Percentiles rank a stretch among this genome's conserved stretches.
Conservation (phyloP, 208 protist species). For the Leishmania arabica region DNA sequence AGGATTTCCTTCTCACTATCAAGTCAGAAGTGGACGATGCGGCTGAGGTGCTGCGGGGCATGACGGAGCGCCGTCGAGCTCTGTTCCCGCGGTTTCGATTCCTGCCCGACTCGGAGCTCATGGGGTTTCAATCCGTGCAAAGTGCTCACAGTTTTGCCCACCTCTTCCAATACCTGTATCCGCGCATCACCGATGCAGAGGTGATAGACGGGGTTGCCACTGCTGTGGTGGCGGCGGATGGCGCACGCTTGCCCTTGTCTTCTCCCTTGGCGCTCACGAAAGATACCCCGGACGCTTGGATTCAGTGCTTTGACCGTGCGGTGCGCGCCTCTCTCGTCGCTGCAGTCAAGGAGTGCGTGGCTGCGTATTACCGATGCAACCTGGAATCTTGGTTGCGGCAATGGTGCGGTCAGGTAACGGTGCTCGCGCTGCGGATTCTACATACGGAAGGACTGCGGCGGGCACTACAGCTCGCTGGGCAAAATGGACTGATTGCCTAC, state of each 20-base stretch:
- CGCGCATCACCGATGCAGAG: constrained; percentile 43
- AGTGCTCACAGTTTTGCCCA: constrained; percentile 37
- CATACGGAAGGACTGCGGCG: constrained; percentile 71
- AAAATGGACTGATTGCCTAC: constrained; percentile 54
- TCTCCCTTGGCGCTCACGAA: constrained; percentile 44
- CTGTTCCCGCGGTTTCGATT: constrained; percentile 95
- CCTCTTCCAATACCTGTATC: constrained; percentile 75
- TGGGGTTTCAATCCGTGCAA: constrained; percentile 75
- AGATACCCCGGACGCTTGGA: constrained; percentile 63
- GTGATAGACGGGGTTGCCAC: constrained; percentile 42
- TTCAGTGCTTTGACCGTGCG: constrained; percentile 59
- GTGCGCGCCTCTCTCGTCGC: constrained; percentile 58
- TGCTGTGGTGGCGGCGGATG: constrained; percentile 57
- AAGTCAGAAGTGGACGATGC: constrained; percentile 92
- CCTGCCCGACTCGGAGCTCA: constrained; percentile 81
- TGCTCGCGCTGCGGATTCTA: constrained; percentile 69
- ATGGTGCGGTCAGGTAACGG: constrained; percentile 71
- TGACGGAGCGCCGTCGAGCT: constrained; percentile 91
- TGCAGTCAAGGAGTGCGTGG: constrained; percentile 46
- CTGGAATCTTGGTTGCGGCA: constrained; percentile 56
- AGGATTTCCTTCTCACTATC: constrained; percentile 83
- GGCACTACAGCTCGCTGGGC: constrained; percentile 53
- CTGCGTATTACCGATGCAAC: constrained; percentile 38
- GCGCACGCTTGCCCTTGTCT: constrained; percentile 41
- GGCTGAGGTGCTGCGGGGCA: constrained; percentile 80